phyloP scores from a whole-genome alignment of 306 rosid species.

The Purshia tridentata region DNA sequence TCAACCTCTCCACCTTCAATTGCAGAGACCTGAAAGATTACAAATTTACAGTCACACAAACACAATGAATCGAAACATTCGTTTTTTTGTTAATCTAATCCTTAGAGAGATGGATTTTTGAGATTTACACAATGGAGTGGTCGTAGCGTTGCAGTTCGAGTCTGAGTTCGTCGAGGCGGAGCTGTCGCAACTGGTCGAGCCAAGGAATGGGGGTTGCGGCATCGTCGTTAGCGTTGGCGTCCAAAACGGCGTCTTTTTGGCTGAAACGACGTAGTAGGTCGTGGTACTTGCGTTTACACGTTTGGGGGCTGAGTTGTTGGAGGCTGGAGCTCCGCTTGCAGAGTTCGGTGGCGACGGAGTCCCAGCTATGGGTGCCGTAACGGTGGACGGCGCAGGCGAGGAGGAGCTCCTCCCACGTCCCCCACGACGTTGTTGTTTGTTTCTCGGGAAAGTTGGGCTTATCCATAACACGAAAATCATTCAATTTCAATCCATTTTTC shows the following conservation, averaged over 20 bases:
- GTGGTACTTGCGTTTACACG: slow-evolving; percentile 25
- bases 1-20: slow-evolving; percentile 26
- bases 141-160: slow-evolving; percentile 32
- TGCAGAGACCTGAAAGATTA: slow-evolving; percentile 29
- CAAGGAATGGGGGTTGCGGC: slow-evolving; percentile 7
- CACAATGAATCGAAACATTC: background rate
- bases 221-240: background rate
- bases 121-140: slow-evolving; percentile 27
- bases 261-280: slow-evolving; percentile 32
- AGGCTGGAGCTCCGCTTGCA: slow-evolving; percentile 25
- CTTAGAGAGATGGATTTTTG: background rate
- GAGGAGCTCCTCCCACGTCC: slow-evolving; percentile 40
- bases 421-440: slow-evolving; percentile 27
- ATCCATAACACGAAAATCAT: slow-evolving; percentile 14
- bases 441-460: slow-evolving; percentile 25
- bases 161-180: slow-evolving; percentile 37
- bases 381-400: slow-evolving; percentile 38
- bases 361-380: slow-evolving; percentile 32
- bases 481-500: background rate
- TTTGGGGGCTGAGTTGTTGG: slow-evolving; percentile 23
- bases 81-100: background rate
- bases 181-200: slow-evolving; percentile 33
- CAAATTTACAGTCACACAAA: background rate
- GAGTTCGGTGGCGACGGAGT: slow-evolving; percentile 32
- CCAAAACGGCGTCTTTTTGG: slow-evolving; percentile 8